These are phyloP conservation scores for Lasiodiplodia gonubiensis DNA, from an alignment of 2,329 filamentous ascomycete genomes.

Conservation along the genomic window DNA sequence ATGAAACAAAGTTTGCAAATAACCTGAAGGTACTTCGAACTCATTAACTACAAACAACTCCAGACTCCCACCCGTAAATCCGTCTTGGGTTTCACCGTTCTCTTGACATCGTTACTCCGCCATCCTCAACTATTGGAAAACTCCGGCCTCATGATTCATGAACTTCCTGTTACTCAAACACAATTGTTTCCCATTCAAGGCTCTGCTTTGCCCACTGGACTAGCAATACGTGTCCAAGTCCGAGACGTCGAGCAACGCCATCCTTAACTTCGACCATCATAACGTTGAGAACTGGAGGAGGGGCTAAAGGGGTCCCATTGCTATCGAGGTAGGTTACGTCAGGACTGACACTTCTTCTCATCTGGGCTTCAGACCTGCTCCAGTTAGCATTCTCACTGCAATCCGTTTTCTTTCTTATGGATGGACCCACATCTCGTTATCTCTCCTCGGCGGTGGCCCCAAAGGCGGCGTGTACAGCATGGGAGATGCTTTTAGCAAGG, in stretches of 20 bases:
- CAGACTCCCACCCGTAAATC: too few relatives aligned
- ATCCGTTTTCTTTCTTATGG: too few relatives aligned
- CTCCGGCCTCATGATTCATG: too few relatives aligned
- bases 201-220: background rate
- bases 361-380: background rate
- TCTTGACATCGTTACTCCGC: too few relatives aligned
- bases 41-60: too few relatives aligned
- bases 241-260: background rate
- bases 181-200: background rate
- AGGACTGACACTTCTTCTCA: background rate
- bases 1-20: background rate
- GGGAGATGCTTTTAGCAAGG: background rate
- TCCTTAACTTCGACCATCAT: background rate
- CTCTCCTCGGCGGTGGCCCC: background rate
- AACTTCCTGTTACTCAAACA: background rate
- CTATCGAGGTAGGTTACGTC: background rate
- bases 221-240: background rate
- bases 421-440: background rate
- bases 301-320: background rate
- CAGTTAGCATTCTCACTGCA: background rate
- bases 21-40: too few relatives aligned
- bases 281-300: background rate
- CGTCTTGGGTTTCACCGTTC: too few relatives aligned
- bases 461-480: background rate
- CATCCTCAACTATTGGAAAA: too few relatives aligned